Percentiles rank a stretch among this genome's conserved stretches.
phyloP scores from a whole-genome alignment of 257 asterid species.

The Fraxinus excelsior region DNA sequence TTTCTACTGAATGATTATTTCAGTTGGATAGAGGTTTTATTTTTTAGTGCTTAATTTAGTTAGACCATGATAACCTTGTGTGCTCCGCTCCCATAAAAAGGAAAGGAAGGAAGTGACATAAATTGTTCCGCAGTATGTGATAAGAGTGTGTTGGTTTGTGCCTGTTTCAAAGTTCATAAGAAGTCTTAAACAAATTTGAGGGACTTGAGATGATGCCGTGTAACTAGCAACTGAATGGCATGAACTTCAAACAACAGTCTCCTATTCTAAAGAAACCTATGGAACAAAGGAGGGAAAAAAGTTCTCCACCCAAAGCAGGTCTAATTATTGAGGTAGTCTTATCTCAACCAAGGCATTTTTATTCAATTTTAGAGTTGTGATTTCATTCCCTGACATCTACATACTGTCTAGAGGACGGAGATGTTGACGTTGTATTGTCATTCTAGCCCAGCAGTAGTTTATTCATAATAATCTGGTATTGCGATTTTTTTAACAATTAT shows the following conservation, averaged over 20 bases:
- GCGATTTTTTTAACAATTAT: background rate
- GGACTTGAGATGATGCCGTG: conserved; percentile 1
- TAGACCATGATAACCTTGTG: background rate
- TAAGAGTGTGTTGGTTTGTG: background rate
- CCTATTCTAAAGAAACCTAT: conserved; percentile 3
- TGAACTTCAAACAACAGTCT: background rate
- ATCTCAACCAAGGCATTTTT: background rate
- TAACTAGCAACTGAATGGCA: conserved; percentile 7
- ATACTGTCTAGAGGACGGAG: conserved; percentile 12
- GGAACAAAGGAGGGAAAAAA: background rate
- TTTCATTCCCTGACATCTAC: conserved; percentile 1
- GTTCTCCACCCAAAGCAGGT: conserved; percentile 7
- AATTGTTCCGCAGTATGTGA: background rate
- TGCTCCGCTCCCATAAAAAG: background rate
- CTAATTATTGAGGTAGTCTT: background rate
- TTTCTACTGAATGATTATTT: background rate
- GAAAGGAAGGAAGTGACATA: background rate
- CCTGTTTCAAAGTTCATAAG: background rate
- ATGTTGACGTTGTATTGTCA: background rate
- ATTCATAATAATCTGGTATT: background rate
- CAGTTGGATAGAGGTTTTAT: background rate
- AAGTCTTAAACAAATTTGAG: conserved; percentile 1
- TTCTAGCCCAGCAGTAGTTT: background rate
- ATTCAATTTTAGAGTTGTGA: background rate
- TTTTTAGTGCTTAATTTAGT: background rate